A percentile compares a stretch with the other conserved stretches of the same genome.
These are phyloP conservation scores for Scolecobasidium constrictum DNA, from an alignment of 2,329 filamentous ascomycete genomes.

Conservation along the genomic window DNA sequence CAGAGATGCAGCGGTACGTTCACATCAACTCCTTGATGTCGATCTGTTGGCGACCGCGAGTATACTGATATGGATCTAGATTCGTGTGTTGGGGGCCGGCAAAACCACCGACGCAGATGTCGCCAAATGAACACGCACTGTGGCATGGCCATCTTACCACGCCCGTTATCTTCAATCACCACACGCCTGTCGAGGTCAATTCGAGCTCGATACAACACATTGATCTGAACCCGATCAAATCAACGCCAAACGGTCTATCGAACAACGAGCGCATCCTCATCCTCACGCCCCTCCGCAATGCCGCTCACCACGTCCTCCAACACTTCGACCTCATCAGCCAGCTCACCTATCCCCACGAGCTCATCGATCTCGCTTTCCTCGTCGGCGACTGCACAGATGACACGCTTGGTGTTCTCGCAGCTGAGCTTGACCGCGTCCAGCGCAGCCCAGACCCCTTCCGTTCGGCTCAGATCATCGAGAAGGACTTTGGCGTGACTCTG, in stretches of 20 bases:
- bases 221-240: constrained; percentile 75
- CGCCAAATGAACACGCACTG: constrained; percentile 75
- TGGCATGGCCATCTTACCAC: constrained; percentile 87
- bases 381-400: constrained; percentile 88
- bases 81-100: constrained; percentile 96
- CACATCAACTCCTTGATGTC: neutral
- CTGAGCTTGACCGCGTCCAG: constrained; percentile 82
- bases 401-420: constrained; percentile 73
- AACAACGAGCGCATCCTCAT: constrained; percentile 86
- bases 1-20: constrained; percentile 80
- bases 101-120: constrained; percentile 95
- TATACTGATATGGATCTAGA: too few species aligned
- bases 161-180: constrained; percentile 92
- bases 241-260: constrained; percentile 63
- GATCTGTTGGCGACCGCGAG: too few species aligned
- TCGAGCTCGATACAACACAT: constrained; percentile 66
- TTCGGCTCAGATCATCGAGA: constrained; percentile 76
- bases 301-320: constrained; percentile 67
- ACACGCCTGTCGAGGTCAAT: constrained; percentile 78
- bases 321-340: constrained; percentile 89
- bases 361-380: constrained; percentile 92
- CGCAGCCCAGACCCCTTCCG: constrained; percentile 71
- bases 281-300: constrained; percentile 86
- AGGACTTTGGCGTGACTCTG: constrained; percentile 72
- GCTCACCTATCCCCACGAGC: constrained; percentile 84